phyloP scores from a whole-genome alignment of 2,329 filamentous ascomycete genomes.

The Cadophora gregata region DNA sequence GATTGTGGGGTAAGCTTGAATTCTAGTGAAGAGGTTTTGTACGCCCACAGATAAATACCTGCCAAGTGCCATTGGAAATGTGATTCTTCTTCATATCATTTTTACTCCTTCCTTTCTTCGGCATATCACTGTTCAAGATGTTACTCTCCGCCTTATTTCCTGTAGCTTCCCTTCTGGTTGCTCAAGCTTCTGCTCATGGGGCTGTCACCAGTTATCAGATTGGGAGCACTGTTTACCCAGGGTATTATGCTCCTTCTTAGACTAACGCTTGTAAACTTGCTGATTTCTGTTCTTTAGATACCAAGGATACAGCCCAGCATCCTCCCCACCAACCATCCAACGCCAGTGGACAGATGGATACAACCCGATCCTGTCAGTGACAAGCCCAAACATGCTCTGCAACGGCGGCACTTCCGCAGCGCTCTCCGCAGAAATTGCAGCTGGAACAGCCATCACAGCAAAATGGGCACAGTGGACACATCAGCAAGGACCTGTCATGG shows the following conservation, averaged over 20 bases:
- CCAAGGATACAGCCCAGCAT: constrained; percentile 55
- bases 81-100: background rate
- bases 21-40: constrained; percentile 21
- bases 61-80: background rate
- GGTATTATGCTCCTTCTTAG: too few species aligned
- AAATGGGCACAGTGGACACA: constrained; percentile 64
- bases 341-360: constrained; percentile 61
- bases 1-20: constrained; percentile 27
- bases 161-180: constrained; percentile 42
- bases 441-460: constrained; percentile 55
- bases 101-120: background rate
- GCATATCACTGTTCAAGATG: constrained; percentile 40
- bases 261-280: too few species aligned
- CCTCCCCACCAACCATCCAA: constrained; percentile 59
- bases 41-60: constrained; percentile 27
- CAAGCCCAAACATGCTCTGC: constrained; percentile 59
- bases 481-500: constrained; percentile 62
- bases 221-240: constrained; percentile 50
- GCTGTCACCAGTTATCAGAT: constrained; percentile 56
- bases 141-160: constrained; percentile 46
- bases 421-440: constrained; percentile 51
- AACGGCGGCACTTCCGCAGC: constrained; percentile 58
- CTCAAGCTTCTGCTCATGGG: constrained; percentile 45
- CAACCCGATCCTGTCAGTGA: constrained; percentile 57
- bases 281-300: constrained; percentile 27